These are phyloP conservation scores for Psilocybe azurescens DNA, from an alignment of 768 basidiomycete genomes.

Conservation along the genomic window DNA sequence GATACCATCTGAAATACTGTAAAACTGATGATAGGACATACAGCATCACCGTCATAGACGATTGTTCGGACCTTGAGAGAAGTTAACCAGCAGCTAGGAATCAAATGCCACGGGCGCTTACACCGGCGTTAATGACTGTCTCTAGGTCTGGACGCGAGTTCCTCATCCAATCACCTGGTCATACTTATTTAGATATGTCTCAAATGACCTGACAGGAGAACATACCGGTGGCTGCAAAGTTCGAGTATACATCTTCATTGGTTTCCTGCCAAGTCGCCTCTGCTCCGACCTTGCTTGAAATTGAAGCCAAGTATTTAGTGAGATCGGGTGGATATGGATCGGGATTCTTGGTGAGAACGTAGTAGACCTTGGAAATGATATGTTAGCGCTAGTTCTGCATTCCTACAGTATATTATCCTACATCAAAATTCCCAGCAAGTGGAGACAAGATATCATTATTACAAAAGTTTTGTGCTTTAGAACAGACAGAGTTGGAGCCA, in stretches of 20 bases:
- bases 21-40: slow-evolving; percentile 27
- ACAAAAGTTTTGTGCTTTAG: slow-evolving; percentile 61
- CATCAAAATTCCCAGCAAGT: slow-evolving; percentile 60
- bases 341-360: slow-evolving; percentile 46
- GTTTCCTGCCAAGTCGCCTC: slow-evolving; percentile 47
- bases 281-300: slow-evolving; percentile 44
- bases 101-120: slow-evolving; percentile 7
- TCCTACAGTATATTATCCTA: slow-evolving; percentile 30
- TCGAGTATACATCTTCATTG: slow-evolving; percentile 44
- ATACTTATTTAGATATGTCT: background rate
- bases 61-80: slow-evolving; percentile 44
- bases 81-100: background rate
- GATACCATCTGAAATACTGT: background rate
- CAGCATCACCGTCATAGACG: slow-evolving; percentile 63
- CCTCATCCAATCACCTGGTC: slow-evolving; percentile 64
- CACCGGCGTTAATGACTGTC: slow-evolving; percentile 62
- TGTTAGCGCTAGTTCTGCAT: background rate
- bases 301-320: slow-evolving; percentile 31
- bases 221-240: slow-evolving; percentile 52
- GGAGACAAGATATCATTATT: slow-evolving; percentile 59
- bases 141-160: slow-evolving; percentile 54
- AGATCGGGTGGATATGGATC: slow-evolving; percentile 56
- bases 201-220: background rate
- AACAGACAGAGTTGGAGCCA: slow-evolving; percentile 55
- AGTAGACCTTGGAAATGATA: slow-evolving; percentile 38